Conservation (phyloP, 371 early-diverging fungal species). For the Apophysomyces elegans region DNA sequence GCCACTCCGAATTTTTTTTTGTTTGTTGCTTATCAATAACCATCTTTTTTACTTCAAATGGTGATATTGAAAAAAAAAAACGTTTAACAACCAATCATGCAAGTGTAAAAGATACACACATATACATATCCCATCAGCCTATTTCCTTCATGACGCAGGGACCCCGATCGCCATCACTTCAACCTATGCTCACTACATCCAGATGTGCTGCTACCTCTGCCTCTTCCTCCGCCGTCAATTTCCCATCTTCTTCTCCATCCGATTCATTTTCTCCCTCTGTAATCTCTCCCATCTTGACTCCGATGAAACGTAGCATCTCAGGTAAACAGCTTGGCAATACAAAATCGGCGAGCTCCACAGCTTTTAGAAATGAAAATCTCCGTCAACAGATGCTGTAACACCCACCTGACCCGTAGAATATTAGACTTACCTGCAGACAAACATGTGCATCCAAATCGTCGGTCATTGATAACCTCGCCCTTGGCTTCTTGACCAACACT, state of each 20-base stretch:
- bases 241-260: conserved; percentile 25
- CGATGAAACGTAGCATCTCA: conserved; percentile 40
- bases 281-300: conserved; percentile 43
- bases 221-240: background rate
- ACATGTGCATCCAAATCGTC: conserved; percentile 42
- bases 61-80: conserved; percentile 6
- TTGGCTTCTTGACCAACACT: conserved; percentile 14
- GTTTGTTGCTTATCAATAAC: conserved; percentile 9
- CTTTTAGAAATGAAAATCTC: conserved; percentile 18
- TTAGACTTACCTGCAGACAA: conserved; percentile 35
- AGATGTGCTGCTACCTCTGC: conserved; percentile 31
- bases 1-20: conserved; percentile 8
- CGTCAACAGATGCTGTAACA: conserved; percentile 1
- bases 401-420: background rate
- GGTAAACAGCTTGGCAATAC: conserved; percentile 34
- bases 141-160: conserved; percentile 4
- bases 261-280: conserved; percentile 19
- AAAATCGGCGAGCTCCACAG: conserved; percentile 43
- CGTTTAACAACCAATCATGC: background rate
- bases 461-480: conserved; percentile 32
- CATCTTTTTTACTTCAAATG: conserved; percentile 10
- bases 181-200: conserved; percentile 25
- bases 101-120: background rate
- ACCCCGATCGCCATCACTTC: conserved; percentile 1
- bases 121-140: background rate